A percentile compares a stretch with the other conserved stretches of the same genome.
phyloP scores from a whole-genome alignment of 148 eudicot genomes.

The Fagopyrum homotropicum region DNA sequence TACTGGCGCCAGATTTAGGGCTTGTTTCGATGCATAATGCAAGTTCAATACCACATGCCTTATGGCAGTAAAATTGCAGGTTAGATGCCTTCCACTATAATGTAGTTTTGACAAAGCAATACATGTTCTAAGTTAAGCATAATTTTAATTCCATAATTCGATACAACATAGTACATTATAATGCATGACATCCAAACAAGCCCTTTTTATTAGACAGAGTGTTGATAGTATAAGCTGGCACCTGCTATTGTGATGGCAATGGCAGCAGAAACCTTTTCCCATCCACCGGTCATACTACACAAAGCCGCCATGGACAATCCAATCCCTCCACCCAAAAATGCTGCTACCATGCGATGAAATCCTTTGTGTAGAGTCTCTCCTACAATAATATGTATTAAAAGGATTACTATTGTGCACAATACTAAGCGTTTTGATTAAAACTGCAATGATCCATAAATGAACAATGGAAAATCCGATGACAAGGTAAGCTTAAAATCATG shows the following conservation, averaged over 20 bases:
- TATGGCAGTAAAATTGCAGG: too few species aligned
- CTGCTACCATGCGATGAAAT: conserved; percentile 14
- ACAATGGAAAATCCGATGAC: background rate
- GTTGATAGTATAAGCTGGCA: background rate
- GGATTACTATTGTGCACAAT: background rate
- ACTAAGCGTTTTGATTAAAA: background rate
- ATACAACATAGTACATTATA: too few species aligned
- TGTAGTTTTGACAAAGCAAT: too few species aligned
- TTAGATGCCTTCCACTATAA: too few species aligned
- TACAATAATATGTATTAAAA: background rate
- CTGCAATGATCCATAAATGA: background rate
- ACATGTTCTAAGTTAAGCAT: too few species aligned
- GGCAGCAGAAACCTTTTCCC: conserved; percentile 6
- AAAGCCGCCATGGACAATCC: conserved; percentile 10
- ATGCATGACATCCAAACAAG: too few species aligned
- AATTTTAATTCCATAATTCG: too few species aligned
- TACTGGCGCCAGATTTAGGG: background rate
- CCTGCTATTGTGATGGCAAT: conserved; percentile 5
- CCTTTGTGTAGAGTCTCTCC: conserved; percentile 19
- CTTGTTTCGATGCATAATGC: too few species aligned
- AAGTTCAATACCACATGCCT: too few species aligned
- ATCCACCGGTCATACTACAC: conserved; percentile 12
- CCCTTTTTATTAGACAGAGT: background rate
- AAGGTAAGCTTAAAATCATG: background rate
- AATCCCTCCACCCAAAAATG: conserved; percentile 13